Evolutionary conservation across 805 yeast genomes (phyloP).

Genomic region (Candida yuanshanica): DNA sequence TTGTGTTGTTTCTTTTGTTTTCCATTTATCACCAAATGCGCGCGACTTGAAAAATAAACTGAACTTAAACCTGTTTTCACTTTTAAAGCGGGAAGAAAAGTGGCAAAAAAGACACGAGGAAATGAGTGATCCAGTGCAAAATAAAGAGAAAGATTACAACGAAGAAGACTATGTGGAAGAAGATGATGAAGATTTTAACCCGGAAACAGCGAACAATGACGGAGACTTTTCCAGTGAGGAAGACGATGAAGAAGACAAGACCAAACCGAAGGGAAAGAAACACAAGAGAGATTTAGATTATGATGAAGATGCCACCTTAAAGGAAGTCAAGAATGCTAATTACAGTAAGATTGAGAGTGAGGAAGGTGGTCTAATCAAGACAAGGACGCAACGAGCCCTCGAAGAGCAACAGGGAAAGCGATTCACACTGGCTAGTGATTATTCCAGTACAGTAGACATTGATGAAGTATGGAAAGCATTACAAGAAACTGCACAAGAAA

Average conservation of each 20-base stretch:
- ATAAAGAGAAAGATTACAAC: background rate
- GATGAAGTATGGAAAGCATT: slow-evolving; percentile 52
- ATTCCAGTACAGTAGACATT: slow-evolving; percentile 33
- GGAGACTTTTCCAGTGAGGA: slow-evolving; percentile 14
- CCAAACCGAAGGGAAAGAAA: slow-evolving; percentile 18
- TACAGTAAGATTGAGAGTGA: slow-evolving; percentile 52
- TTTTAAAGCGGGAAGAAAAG: no score
- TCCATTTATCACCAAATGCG: no score
- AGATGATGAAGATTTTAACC: slow-evolving; percentile 54
- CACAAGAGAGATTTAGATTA: slow-evolving; percentile 24
- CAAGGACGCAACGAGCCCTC: slow-evolving; percentile 54
- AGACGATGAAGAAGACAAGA: slow-evolving; percentile 12
- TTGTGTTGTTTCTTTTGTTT: no score
- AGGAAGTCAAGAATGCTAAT: slow-evolving; percentile 22
- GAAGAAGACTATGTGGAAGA: slow-evolving; percentile 43
- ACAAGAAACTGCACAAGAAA: slow-evolving; percentile 30
- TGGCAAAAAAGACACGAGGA: background rate
- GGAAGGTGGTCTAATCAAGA: slow-evolving; percentile 60
- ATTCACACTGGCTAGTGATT: slow-evolving; percentile 12
- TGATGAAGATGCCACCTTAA: slow-evolving; percentile 32
- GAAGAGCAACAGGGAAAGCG: slow-evolving; percentile 31
- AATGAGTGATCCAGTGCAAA: no score
- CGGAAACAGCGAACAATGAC: slow-evolving; percentile 23
- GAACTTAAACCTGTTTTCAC: no score
- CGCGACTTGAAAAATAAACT: no score